These are phyloP conservation scores for Monosporozyma aerobia DNA, from an alignment of 805 yeast species.

Conservation along the genomic window DNA sequence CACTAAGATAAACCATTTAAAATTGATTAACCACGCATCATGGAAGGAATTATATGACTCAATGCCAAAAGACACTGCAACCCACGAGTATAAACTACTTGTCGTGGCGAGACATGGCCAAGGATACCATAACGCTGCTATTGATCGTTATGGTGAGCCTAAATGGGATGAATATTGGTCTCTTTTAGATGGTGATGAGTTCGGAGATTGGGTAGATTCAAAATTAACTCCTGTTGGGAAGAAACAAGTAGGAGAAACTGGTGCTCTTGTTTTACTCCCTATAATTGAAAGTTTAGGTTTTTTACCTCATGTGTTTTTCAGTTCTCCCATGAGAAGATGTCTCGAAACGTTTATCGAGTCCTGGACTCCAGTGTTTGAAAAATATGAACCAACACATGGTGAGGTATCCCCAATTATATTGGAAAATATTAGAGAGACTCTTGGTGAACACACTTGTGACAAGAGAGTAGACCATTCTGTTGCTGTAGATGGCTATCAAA, in stretches of 20 bases:
- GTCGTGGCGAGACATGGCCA: conserved; percentile 51
- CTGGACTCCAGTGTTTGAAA: conserved; percentile 43
- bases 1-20: conserved; percentile 11
- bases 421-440: conserved; percentile 51
- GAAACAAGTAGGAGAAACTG: conserved; percentile 44
- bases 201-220: conserved; percentile 43
- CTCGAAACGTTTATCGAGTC: conserved; percentile 47
- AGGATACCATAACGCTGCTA: conserved; percentile 54
- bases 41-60: conserved; percentile 17
- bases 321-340: conserved; percentile 58
- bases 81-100: conserved; percentile 14
- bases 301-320: conserved; percentile 46
- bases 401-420: conserved; percentile 14
- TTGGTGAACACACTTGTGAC: conserved; percentile 54
- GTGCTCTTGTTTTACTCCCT: conserved; percentile 14
- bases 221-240: conserved; percentile 46
- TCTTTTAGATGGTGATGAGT: conserved; percentile 43
- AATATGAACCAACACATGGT: not conserved
- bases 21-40: conserved; percentile 8
- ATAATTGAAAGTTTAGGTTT: conserved; percentile 37
- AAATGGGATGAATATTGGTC: conserved; percentile 55
- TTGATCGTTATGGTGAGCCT: conserved; percentile 43
- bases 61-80: conserved; percentile 15
- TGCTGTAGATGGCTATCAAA: conserved; percentile 14
- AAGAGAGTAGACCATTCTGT: conserved; percentile 32